Evolutionary conservation across 164 flowering plant genomes (phyloP).

Genomic region (Litsea cubeba): DNA sequence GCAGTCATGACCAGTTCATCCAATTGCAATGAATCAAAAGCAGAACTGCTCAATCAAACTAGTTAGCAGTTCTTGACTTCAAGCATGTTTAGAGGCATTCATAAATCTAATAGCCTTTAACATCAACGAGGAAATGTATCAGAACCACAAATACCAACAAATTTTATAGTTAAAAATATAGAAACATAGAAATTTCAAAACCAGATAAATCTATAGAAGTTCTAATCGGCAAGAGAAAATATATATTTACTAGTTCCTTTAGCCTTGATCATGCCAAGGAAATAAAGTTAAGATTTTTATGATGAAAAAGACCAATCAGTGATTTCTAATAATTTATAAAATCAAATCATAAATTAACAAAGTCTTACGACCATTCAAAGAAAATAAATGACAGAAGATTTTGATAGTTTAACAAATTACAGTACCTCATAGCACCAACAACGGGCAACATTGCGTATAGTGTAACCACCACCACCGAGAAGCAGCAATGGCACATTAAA

Average conservation of each 20-base stretch:
- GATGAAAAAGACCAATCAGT: no score
- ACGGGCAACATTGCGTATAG: conserved; percentile 80
- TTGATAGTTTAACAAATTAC: background rate
- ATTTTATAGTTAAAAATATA: background rate
- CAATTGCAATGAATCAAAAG: background rate
- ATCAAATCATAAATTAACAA: background rate
- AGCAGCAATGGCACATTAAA: conserved; percentile 72
- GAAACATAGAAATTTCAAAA: background rate
- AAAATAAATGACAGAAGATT: background rate
- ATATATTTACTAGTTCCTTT: background rate
- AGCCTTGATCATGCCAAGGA: no score
- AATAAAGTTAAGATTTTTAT: no score
- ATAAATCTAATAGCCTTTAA: background rate
- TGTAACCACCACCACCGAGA: conserved; percentile 77
- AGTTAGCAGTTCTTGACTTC: background rate
- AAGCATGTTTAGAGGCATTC: background rate
- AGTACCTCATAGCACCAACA: conserved; percentile 82
- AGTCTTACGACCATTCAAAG: background rate
- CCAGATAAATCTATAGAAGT: background rate
- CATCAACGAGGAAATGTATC: background rate
- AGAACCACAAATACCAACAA: background rate
- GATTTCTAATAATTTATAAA: no score
- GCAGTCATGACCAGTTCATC: background rate
- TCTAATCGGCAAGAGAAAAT: background rate
- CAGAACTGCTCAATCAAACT: background rate